Percentiles rank a stretch among this genome's conserved stretches.
phyloP scores from a whole-genome alignment of 768 basidiomycete genomes.

The Pseudohyphozyma bogoriensis region DNA sequence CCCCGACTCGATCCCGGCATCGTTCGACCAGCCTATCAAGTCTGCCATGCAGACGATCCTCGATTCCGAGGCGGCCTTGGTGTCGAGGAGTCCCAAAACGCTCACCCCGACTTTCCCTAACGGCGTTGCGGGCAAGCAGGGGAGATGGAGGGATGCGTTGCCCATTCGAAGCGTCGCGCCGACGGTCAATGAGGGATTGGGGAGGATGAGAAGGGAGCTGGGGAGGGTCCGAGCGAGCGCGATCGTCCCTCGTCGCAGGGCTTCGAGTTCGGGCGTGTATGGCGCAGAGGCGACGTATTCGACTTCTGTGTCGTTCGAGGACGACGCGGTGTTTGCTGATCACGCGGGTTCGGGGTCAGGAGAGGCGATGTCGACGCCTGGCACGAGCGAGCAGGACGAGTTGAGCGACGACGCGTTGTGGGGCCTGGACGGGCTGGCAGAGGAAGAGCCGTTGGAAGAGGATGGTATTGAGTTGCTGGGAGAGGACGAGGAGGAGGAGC shows the following conservation, averaged over 20 bases:
- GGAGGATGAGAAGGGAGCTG: conserved; percentile 7
- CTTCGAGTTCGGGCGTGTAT: not conserved
- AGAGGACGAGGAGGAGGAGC: conserved; percentile 2
- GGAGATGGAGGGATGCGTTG: conserved; percentile 22
- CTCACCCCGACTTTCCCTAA: conserved; percentile 26
- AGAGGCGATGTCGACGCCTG: conserved; percentile 10
- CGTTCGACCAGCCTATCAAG: conserved; percentile 25
- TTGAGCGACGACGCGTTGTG: not conserved
- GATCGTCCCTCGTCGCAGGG: not conserved
- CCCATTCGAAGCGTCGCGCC: conserved; percentile 12
- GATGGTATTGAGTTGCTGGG: too few relatives aligned
- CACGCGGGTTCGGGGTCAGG: conserved; percentile 4
- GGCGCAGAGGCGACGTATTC: not conserved
- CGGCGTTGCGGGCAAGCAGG: conserved; percentile 25
- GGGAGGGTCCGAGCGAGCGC: conserved; percentile 3
- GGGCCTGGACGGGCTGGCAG: not conserved
- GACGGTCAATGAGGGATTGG: conserved; percentile 21
- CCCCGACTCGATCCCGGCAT: conserved; percentile 4
- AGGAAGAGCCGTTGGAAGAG: not conserved
- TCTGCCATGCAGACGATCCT: conserved; percentile 31
- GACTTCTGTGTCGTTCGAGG: conserved; percentile 26
- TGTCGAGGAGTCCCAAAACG: conserved; percentile 3
- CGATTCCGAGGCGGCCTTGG: conserved; percentile 9
- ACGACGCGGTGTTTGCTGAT: conserved; percentile 30
- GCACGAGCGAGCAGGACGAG: conserved; percentile 18